Evolutionary conservation across 768 basidiomycete genomes (phyloP).

Genomic region (Phylloporus arenicola): DNA sequence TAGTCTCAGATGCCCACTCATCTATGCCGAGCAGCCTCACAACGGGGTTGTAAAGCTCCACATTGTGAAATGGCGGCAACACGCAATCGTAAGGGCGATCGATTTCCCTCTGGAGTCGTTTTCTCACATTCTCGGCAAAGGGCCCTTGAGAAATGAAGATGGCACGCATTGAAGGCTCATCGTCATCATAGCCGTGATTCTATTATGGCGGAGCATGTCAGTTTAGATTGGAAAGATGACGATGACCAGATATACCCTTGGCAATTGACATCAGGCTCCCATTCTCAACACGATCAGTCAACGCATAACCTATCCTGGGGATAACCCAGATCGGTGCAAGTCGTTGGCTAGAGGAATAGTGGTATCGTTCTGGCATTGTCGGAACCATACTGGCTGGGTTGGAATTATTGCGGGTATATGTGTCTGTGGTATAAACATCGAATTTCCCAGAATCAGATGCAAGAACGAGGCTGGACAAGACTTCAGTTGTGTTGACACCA

Average conservation of each 20-base stretch:
- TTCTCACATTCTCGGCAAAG: constrained; percentile 42
- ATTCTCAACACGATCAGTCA: constrained; percentile 60
- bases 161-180: constrained; percentile 70
- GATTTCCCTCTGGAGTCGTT: neutral
- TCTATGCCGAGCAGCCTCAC: constrained; percentile 65
- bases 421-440: constrained; percentile 39
- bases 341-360: constrained; percentile 62
- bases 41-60: constrained; percentile 78
- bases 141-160: constrained; percentile 89
- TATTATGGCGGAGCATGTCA: constrained; percentile 22
- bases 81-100: constrained; percentile 41
- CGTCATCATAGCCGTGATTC: constrained; percentile 89
- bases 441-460: constrained; percentile 53
- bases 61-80: constrained; percentile 74
- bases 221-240: neutral
- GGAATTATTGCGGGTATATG: constrained; percentile 2
- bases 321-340: constrained; percentile 83
- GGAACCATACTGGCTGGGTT: neutral
- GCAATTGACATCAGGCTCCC: constrained; percentile 56
- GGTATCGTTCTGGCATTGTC: constrained; percentile 72
- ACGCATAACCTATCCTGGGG: constrained; percentile 70
- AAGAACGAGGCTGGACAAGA: constrained; percentile 46
- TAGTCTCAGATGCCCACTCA: constrained; percentile 50
- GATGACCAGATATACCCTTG: constrained; percentile 40
- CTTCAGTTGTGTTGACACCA: constrained; percentile 47